Evolutionary conservation across 2,329 filamentous ascomycete genomes (phyloP), one percentile per base, ranked within the genome.

Genomic region (Alternaria sp.): DNA sequence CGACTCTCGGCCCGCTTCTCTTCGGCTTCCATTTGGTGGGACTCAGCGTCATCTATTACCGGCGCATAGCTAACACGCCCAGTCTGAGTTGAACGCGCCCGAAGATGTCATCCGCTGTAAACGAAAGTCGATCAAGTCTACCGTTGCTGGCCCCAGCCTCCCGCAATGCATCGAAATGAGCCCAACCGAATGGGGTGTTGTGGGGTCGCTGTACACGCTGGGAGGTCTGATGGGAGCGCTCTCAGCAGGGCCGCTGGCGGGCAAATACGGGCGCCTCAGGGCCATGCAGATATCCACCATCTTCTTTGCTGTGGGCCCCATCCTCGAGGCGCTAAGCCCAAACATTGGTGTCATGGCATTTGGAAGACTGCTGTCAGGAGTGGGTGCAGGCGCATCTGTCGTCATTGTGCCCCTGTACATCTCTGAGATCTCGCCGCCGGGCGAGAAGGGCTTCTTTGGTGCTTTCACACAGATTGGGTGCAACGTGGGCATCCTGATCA

Each of bases 331-430:
- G 0, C 72, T 94, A 8, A 87, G 94, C 0, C 81, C 84, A 3
- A 88, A 85, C 40, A 90, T 96, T 18, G 79, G 85, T 3, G 75
- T 91, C 30, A 84, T 99, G 79, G 86, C 87, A 0, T 64, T 92
- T 16, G 95, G 94, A 5, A 87, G 95, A 22, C 82, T 97, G 22
- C 75, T 98, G 14, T 90, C 92, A 9, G 95, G 95, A 11, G 76
- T 97, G 2, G 94, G 92, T 7, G 93, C 93, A 6, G 95, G 95
- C 22, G 92, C 93, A 3, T 88, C 93, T 1, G 94, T 95, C 3
- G 95, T 99, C 20, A 92, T 97, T 36, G 93, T 96, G 3, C 95
- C 95, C 0, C 87, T 99, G 20, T 99, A 97, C 82, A 93, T 99
- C 69, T 94, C 93, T 46, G 95, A 99, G 79, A 87, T 97, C 27